Percentiles rank a stretch among this genome's conserved stretches.
These are phyloP conservation scores for Brettanomyces nanus DNA, from an alignment of 805 yeast genomes.

Conservation along the genomic window DNA sequence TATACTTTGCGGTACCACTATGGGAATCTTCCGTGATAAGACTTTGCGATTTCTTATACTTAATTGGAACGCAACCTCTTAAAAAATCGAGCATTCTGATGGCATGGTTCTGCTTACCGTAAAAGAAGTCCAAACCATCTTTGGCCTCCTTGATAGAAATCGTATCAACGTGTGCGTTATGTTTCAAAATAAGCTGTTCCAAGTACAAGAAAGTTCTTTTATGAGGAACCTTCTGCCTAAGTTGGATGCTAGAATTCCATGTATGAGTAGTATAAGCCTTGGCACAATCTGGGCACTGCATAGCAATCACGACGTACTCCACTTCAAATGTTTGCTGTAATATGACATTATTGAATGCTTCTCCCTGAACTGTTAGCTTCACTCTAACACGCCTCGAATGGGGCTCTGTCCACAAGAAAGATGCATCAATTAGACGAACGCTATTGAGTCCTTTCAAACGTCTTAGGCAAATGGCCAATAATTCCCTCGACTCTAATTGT, in stretches of 20 bases:
- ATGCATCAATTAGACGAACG: conserved; percentile 85
- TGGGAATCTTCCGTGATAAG: conserved; percentile 88
- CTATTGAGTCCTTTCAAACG: conserved; percentile 80
- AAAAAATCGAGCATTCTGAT: conserved; percentile 89
- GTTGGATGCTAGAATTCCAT: conserved; percentile 97
- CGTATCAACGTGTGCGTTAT: conserved; percentile 90
- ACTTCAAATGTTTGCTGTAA: conserved; percentile 93
- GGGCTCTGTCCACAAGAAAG: conserved; percentile 98
- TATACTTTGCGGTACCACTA: conserved; percentile 78
- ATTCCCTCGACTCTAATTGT: conserved; percentile 84
- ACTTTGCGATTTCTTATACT: conserved; percentile 79
- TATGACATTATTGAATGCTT: conserved; percentile 85
- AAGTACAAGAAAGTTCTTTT: conserved; percentile 92
- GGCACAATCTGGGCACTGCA: conserved; percentile 99
- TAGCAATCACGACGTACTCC: conserved; percentile 85
- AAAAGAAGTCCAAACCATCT: conserved; percentile 94
- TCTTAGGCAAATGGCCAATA: conserved; percentile 82
- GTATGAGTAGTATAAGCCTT: conserved; percentile 93
- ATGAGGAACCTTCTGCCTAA: conserved; percentile 95
- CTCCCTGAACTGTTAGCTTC: conserved; percentile 92
- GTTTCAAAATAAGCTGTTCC: conserved; percentile 89
- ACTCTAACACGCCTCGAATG: conserved; percentile 92
- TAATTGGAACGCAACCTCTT: conserved; percentile 75
- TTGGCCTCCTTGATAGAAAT: conserved; percentile 85
- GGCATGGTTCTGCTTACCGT: conserved; percentile 84